Evolutionary conservation across 2,329 filamentous ascomycete species (phyloP).

Genomic region (Pestalotiopsis sp.): DNA sequence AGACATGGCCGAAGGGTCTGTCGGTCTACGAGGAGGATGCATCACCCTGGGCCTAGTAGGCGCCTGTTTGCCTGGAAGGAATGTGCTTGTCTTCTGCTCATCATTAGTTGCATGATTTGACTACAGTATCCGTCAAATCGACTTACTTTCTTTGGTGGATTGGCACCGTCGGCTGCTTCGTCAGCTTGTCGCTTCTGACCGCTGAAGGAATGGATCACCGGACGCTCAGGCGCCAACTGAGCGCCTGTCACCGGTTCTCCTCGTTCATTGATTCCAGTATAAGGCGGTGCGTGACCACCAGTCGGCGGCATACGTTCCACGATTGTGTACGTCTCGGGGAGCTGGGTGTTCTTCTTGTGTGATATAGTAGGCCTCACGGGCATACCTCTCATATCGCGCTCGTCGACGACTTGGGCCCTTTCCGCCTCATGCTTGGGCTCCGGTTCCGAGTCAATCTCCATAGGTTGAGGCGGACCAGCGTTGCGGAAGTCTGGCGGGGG

Average conservation of each 20-base stretch:
- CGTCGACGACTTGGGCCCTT: constrained; percentile 15
- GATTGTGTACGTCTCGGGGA: constrained; percentile 30
- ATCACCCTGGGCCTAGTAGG: constrained; percentile 29
- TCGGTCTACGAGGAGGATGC: constrained; percentile 28
- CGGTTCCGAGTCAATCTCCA: background rate
- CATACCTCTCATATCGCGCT: constrained; percentile 32
- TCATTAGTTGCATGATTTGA: background rate
- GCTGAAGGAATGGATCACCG: constrained; percentile 31
- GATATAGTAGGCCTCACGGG: constrained; percentile 20
- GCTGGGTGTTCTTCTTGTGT: constrained; percentile 25
- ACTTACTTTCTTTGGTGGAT: constrained; percentile 30
- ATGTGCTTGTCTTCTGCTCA: constrained; percentile 23
- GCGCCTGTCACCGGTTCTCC: constrained; percentile 27
- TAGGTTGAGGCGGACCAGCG: constrained; percentile 7
- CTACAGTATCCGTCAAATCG: background rate
- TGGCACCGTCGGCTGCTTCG: constrained; percentile 20
- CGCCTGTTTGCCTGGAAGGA: constrained; percentile 17
- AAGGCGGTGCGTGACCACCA: constrained; percentile 9
- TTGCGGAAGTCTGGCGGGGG: constrained; percentile 24
- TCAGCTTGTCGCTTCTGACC: constrained; percentile 30
- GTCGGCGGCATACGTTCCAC: constrained; percentile 22
- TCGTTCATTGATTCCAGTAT: constrained; percentile 30
- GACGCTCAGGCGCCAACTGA: constrained; percentile 25
- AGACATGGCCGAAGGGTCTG: constrained; percentile 32
- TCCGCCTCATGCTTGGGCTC: background rate